Evolutionary conservation across 2,329 filamentous ascomycete species (phyloP).

Genomic region (Fusarium pseudocircinatum): DNA sequence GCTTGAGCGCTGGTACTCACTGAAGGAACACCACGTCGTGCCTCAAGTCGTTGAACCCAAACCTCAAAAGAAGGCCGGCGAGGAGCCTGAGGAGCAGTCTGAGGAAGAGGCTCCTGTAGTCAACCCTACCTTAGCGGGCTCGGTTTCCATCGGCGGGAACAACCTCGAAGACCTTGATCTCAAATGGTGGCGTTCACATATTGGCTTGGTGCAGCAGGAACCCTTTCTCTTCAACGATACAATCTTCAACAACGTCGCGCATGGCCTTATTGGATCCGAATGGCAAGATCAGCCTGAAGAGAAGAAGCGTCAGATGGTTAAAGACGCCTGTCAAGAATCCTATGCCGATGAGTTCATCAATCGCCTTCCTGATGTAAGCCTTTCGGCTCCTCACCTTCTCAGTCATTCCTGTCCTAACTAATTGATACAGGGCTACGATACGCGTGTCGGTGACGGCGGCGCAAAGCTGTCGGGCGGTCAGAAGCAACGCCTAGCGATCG

Average conservation of each 20-base stretch:
- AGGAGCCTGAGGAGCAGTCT: background rate
- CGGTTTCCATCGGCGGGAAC: background rate
- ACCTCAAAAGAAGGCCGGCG: background rate
- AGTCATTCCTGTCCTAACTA: background rate
- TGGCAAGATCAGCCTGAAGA: constrained; percentile 51
- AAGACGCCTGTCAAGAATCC: constrained; percentile 61
- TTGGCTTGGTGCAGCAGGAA: constrained; percentile 62
- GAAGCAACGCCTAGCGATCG: constrained; percentile 65
- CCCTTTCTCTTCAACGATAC: constrained; percentile 65
- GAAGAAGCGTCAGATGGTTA: constrained; percentile 53
- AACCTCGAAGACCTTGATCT: constrained; percentile 30
- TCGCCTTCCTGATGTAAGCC: constrained; percentile 54
- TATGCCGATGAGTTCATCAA: constrained; percentile 64
- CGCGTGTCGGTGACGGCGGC: constrained; percentile 64
- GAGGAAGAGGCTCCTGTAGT: background rate
- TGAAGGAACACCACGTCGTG: constrained; percentile 23
- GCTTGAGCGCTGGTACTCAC: constrained; percentile 71
- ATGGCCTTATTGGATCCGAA: constrained; percentile 53
- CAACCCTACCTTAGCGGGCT: background rate
- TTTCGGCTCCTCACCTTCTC: constrained; percentile 8
- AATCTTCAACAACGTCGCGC: constrained; percentile 56
- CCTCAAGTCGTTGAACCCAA: constrained; percentile 12
- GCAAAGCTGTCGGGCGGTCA: constrained; percentile 66
- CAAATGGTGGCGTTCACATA: constrained; percentile 37
- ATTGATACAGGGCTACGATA: constrained; percentile 53